A percentile compares a stretch with the other conserved stretches of the same genome.
Conservation (phyloP, 2,329 filamentous ascomycete species). For the Curvularia sp. region DNA sequence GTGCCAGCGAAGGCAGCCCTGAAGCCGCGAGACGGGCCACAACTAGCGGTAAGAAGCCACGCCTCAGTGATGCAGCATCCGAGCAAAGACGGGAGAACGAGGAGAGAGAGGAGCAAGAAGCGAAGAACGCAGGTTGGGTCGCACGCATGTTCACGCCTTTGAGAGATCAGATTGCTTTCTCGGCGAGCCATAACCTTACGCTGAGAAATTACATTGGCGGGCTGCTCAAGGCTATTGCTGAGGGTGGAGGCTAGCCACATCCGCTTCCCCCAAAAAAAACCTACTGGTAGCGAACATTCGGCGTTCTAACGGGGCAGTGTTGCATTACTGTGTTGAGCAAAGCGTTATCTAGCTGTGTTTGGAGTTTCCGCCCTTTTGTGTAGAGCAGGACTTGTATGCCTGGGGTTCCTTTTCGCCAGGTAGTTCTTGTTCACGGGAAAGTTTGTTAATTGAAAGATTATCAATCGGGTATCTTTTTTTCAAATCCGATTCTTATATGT, state of each 20-base stretch:
- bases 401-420: not conserved
- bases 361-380: not conserved
- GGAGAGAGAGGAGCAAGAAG: conserved; percentile 57
- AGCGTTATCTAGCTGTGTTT: not conserved
- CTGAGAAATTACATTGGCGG: conserved; percentile 50
- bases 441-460: not conserved
- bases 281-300: not conserved
- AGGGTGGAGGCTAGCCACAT: conserved; percentile 36
- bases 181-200: conserved; percentile 70
- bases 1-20: conserved; percentile 39
- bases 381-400: conserved; percentile 1
- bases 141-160: conserved; percentile 72
- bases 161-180: conserved; percentile 69
- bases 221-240: conserved; percentile 47
- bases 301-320: not conserved
- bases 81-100: conserved; percentile 42
- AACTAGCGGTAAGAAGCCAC: conserved; percentile 54
- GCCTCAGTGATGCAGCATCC: conserved; percentile 42
- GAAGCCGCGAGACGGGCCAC: conserved; percentile 35
- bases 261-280: not conserved
- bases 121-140: conserved; percentile 67
- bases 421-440: not conserved
- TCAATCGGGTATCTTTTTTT: not conserved
- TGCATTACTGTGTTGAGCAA: not conserved
- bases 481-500: not conserved